phyloP scores from a whole-genome alignment of 2,329 filamentous ascomycete species.

The Paraconiothyrium brasiliense region DNA sequence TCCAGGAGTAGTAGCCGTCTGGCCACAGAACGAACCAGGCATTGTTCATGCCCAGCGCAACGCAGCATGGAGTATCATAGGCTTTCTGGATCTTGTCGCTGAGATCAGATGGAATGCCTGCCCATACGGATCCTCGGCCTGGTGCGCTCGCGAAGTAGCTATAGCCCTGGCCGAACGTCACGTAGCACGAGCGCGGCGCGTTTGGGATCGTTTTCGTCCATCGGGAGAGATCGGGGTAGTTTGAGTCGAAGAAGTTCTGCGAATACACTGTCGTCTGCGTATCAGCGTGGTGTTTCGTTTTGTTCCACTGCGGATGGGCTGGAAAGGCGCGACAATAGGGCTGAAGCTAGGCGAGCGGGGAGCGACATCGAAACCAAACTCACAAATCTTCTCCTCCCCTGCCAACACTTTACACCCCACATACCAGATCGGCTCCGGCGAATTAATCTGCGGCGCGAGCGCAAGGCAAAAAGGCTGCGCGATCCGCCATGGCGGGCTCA shows the following conservation, averaged over 20 bases:
- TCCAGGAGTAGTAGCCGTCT: constrained; percentile 42
- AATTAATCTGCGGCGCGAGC: constrained; percentile 40
- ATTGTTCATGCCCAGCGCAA: constrained; percentile 40
- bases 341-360: constrained; percentile 7
- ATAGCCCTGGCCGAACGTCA: constrained; percentile 44
- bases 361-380: constrained; percentile 23
- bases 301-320: constrained; percentile 17
- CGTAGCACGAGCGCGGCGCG: constrained; percentile 38
- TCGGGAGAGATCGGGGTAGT: constrained; percentile 41
- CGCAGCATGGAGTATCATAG: constrained; percentile 41
- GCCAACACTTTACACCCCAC: constrained; percentile 42
- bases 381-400: constrained; percentile 49
- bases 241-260: constrained; percentile 41
- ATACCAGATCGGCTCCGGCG: constrained; percentile 46
- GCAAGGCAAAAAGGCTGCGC: constrained; percentile 46
- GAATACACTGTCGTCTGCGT: constrained; percentile 37
- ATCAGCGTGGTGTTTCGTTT: constrained; percentile 10
- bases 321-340: not conserved
- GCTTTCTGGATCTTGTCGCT: constrained; percentile 46
- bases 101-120: constrained; percentile 42
- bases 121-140: constrained; percentile 46
- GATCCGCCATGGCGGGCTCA: constrained; percentile 44
- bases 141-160: constrained; percentile 45
- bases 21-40: constrained; percentile 48
- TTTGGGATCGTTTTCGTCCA: constrained; percentile 42